Evolutionary conservation across 805 yeast species (phyloP), one percentile per base, ranked within the genome.

Genomic region (Suhomyces sp.): DNA sequence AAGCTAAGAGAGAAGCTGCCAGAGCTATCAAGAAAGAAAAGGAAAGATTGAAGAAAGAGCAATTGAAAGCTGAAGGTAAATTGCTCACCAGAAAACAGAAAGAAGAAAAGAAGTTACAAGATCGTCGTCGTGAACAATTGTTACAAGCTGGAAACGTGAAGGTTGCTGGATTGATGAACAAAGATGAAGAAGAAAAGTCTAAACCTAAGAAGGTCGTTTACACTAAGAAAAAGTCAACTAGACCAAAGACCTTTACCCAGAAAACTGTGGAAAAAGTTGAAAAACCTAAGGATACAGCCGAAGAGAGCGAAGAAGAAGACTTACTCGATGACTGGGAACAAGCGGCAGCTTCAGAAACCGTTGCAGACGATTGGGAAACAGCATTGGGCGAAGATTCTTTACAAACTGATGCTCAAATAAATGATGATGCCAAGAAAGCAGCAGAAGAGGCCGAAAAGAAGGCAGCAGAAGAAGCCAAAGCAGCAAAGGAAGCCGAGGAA

Each of bases 21-120:
- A 77, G 72, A 60, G 79, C 74, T 39, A 78, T 77, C 10, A 93
- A 88, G 81, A 89, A 85, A 63, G 99, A 94, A 71, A 88, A 83
- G 67, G 97, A 93, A 64, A 87, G 81, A 72, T 80, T 81, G 53
- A 91, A 87, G 78, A 86, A 82, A 59, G 99, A 94, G 63, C 93
- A 89, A 73, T 83, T 94, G 68, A 89, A 89, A 73, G 94, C 97
- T 33, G 97, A 93, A 73, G 99, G 99, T 65, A 94, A 94, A 67
- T 84, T 86, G 50, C 75, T 94, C 66, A 88, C 97, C 53, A 94
- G 89, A 77, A 93, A 92, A 67, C 99, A 94, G 78, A 90, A 88
- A 73, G 97, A 91, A 71, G 96, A 91, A 68, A 88, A 89, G 75
- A 89, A 85, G 49, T 71, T 85, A 40, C 82, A 85, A 63, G 97